These are phyloP conservation scores for Hyphodiscus sp. DNA, from an alignment of 2,329 filamentous ascomycete species.

Conservation along the genomic window DNA sequence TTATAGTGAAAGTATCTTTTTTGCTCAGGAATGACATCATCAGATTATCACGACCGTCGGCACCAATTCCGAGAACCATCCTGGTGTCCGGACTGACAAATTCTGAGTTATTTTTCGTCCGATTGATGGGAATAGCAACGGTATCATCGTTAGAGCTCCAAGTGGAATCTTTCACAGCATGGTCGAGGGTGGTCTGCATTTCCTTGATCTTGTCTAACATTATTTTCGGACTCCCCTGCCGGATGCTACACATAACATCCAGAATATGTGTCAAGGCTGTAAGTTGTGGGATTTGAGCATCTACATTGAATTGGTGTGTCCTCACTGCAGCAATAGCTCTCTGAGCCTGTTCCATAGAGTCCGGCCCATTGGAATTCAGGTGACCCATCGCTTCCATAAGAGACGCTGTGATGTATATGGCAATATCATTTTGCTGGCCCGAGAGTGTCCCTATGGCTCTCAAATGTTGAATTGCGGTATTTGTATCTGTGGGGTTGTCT, in stretches of 20 bases:
- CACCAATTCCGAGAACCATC: slow-evolving; percentile 44
- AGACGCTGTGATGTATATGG: slow-evolving; percentile 58
- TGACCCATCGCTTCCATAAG: slow-evolving; percentile 65
- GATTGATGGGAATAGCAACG: slow-evolving; percentile 48
- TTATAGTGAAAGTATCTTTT: slow-evolving; percentile 42
- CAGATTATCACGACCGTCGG: slow-evolving; percentile 45
- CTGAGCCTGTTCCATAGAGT: slow-evolving; percentile 64
- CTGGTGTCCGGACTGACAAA: slow-evolving; percentile 53
- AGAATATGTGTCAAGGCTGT: slow-evolving; percentile 59
- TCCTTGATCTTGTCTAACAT: slow-evolving; percentile 53
- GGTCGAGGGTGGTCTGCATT: slow-evolving; percentile 57
- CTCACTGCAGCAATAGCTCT: slow-evolving; percentile 67
- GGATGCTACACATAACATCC: slow-evolving; percentile 64
- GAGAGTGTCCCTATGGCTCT: slow-evolving; percentile 55
- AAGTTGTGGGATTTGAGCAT: slow-evolving; percentile 59
- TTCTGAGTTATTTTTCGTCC: slow-evolving; percentile 39
- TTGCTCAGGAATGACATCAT: slow-evolving; percentile 56
- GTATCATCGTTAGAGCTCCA: slow-evolving; percentile 38
- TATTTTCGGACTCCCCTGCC: slow-evolving; percentile 52
- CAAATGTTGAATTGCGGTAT: slow-evolving; percentile 62
- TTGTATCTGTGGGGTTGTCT: slow-evolving; percentile 52
- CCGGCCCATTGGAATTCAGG: slow-evolving; percentile 55
- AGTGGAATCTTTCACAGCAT: slow-evolving; percentile 34
- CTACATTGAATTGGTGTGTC: slow-evolving; percentile 61
- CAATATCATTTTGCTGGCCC: slow-evolving; percentile 51